Evolutionary conservation across 1,139 yeast genomes (phyloP), one percentile per base, ranked within the genome.

Genomic region (Kodamaea derodonti): DNA sequence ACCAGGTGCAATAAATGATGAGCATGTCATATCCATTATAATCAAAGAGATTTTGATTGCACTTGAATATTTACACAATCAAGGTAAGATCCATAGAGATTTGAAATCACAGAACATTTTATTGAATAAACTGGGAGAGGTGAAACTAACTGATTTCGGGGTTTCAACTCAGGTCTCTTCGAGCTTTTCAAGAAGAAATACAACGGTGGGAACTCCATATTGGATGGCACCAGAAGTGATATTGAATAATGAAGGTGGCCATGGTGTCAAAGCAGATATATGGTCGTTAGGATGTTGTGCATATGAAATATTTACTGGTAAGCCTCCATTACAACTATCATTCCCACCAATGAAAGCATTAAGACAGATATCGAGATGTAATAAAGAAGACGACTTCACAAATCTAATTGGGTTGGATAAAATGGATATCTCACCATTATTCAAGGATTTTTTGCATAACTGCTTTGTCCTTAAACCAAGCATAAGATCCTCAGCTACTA

Each of bases 151-250:
- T 2, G 99, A 94, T 59, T 92, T 92, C 62, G 99, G 99, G 22
- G 98, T 92, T 3, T 94, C 97, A 1, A 85, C 90, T 14, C 96
- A 83, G 60, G 73, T 81, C 35, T 84, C 88, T 20, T 85, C 78
- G 49, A 86, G 80, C 58, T 71, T 84, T 56, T 85, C 83, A 33
- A 75, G 80, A 37, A 56, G 95, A 45, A 82, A 84, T 48, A 92
- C 98, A 0, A 92, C 95, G 51, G 98, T 92, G 7, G 98, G 99
- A 0, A 92, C 98, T 0, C 98, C 99, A 1, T 92, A 90, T 56
- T 92, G 97, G 94, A 94, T 94, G 98, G 95, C 98, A 0, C 98
- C 98, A 0, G 99, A 94, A 51, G 95, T 92, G 2, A 84, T 92
- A 29, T 64, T 80, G 49, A 95, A 87, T 54, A 83, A 84, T 36